Conservation (phyloP, 148 eudicot species). For the Cornus kousa region DNA sequence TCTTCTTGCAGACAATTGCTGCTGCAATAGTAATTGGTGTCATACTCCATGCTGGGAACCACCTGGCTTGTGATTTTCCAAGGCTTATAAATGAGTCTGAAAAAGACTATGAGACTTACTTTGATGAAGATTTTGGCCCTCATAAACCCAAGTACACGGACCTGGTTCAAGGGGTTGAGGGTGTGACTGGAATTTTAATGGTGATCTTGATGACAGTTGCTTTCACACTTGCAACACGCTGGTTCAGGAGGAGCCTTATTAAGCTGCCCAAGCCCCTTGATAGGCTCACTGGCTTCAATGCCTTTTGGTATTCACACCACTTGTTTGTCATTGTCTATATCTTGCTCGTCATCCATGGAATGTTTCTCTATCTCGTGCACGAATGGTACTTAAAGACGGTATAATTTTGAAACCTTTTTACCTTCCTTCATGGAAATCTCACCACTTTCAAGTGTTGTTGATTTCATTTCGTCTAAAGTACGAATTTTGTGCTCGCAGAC, state of each 20-base stretch:
- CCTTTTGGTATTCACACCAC: slow-evolving; percentile 89
- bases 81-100: slow-evolving; percentile 58
- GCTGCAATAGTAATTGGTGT: slow-evolving; percentile 70
- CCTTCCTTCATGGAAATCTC: not conserved
- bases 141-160: slow-evolving; percentile 52
- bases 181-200: slow-evolving; percentile 74
- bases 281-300: slow-evolving; percentile 76
- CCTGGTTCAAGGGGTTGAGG: slow-evolving; percentile 58
- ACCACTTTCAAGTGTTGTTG: not conserved
- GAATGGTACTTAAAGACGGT: slow-evolving; percentile 75
- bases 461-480: slow-evolving; percentile 7
- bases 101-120: slow-evolving; percentile 31
- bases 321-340: slow-evolving; percentile 63
- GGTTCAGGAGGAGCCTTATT: slow-evolving; percentile 62
- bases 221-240: slow-evolving; percentile 66
- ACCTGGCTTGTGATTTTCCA: slow-evolving; percentile 80
- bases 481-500: slow-evolving; percentile 44
- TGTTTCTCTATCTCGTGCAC: slow-evolving; percentile 62
- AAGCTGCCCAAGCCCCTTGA: slow-evolving; percentile 74
- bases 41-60: slow-evolving; percentile 71
- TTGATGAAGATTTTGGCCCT: slow-evolving; percentile 43
- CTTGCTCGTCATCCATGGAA: slow-evolving; percentile 69
- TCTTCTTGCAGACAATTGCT: slow-evolving; percentile 68
- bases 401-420: slow-evolving; percentile 14
- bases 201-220: slow-evolving; percentile 62